Evolutionary conservation across 2,329 filamentous ascomycete species (phyloP).

Genomic region (Ramularia endophylla): DNA sequence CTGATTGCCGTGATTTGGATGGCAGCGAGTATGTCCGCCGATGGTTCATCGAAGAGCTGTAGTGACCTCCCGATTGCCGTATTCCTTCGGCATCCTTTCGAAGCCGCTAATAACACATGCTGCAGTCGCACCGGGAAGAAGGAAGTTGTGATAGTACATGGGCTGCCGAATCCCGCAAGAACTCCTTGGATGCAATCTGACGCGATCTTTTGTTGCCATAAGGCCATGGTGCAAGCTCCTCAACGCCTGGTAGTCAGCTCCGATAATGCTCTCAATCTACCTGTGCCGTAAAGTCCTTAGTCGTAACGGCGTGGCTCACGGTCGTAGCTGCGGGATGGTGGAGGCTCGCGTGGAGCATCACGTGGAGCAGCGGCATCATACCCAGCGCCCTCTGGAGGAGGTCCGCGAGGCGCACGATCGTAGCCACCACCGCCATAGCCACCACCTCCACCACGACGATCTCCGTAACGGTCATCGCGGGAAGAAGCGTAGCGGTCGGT

Average conservation of each 20-base stretch:
- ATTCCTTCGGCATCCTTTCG: slow-evolving; percentile 16
- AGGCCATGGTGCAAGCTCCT: slow-evolving; percentile 13
- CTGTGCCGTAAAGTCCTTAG: slow-evolving; percentile 18
- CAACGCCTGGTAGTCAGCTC: slow-evolving; percentile 11
- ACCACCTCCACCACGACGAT: slow-evolving; percentile 25
- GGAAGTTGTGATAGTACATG: slow-evolving; percentile 26
- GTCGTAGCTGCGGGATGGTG: slow-evolving; percentile 30
- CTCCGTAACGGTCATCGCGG: slow-evolving; percentile 31
- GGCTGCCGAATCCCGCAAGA: slow-evolving; percentile 22
- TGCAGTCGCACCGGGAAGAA: slow-evolving; percentile 29
- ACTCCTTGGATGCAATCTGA: slow-evolving; percentile 23
- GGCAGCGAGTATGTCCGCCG: slow-evolving; percentile 11
- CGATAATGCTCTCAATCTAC: slow-evolving; percentile 8
- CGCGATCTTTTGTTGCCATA: slow-evolving; percentile 15
- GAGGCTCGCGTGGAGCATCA: slow-evolving; percentile 22
- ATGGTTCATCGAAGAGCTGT: slow-evolving; percentile 17
- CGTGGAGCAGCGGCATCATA: slow-evolving; percentile 21
- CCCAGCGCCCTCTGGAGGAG: slow-evolving; percentile 23
- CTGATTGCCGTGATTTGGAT: slow-evolving; percentile 21
- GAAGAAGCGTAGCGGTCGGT: slow-evolving; percentile 44
- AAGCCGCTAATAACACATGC: slow-evolving; percentile 30
- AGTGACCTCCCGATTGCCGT: slow-evolving; percentile 14
- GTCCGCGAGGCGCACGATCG: slow-evolving; percentile 27
- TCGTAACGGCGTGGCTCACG: slow-evolving; percentile 30
- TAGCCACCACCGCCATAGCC: slow-evolving; percentile 24